Conservation (phyloP, 2,329 filamentous ascomycete species). For the Xylariaceae sp. region DNA sequence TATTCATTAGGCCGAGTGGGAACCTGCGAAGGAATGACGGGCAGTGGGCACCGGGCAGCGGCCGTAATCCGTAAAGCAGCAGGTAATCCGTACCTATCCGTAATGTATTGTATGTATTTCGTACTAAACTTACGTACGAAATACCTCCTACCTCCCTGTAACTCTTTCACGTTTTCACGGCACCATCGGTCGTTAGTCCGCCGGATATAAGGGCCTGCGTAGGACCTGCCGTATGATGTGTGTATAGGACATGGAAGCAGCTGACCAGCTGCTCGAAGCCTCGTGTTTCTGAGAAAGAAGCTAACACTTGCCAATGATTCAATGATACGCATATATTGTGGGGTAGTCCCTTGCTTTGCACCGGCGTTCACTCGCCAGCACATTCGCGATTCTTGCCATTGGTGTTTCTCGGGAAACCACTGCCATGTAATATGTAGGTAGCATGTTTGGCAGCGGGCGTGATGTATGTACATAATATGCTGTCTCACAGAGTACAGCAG, state of each 20-base stretch:
- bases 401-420: background rate
- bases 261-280: constrained; percentile 16
- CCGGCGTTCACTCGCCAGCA: background rate
- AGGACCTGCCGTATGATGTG: background rate
- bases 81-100: no score
- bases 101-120: no score
- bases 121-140: background rate
- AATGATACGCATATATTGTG: background rate
- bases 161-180: no score
- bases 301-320: background rate
- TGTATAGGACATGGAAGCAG: constrained; percentile 6
- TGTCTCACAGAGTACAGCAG: constrained; percentile 17
- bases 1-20: background rate
- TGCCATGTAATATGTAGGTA: background rate
- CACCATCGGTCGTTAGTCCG: background rate
- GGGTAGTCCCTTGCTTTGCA: background rate
- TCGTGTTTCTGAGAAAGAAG: constrained; percentile 15
- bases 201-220: background rate
- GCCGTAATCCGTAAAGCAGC: no score
- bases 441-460: background rate
- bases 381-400: background rate
- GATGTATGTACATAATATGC: background rate
- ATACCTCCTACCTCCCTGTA: no score
- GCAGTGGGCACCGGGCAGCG: background rate
- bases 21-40: background rate